These are phyloP conservation scores for Psidium guajava DNA, from an alignment of 345 rosid genomes.

Conservation along the genomic window DNA sequence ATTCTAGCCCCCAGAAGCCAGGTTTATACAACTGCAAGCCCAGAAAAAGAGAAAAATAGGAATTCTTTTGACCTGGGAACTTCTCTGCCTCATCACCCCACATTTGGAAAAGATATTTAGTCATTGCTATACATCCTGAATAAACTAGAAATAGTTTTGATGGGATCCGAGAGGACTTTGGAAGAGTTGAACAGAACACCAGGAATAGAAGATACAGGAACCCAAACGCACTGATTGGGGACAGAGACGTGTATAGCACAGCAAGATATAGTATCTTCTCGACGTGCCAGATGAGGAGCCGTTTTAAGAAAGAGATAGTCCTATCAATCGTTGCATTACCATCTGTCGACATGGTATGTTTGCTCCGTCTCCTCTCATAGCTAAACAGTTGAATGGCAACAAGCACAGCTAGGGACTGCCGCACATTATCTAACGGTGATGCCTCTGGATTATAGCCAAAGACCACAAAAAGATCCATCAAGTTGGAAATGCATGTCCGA, in stretches of 20 bases:
- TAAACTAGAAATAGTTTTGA: conserved; percentile 25
- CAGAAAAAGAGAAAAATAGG: conserved; percentile 12
- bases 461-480: conserved; percentile 11
- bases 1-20: conserved; percentile 24
- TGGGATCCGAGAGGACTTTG: conserved; percentile 28
- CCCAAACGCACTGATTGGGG: conserved; percentile 28
- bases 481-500: conserved; percentile 13
- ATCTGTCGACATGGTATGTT: background rate
- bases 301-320: conserved; percentile 9
- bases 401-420: conserved; percentile 25
- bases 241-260: conserved; percentile 26
- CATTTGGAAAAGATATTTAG: conserved; percentile 32
- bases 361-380: conserved; percentile 28
- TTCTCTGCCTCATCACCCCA: conserved; percentile 20
- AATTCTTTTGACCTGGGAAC: conserved; percentile 24
- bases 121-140: conserved; percentile 22
- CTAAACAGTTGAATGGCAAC: conserved; percentile 30
- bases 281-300: conserved; percentile 27
- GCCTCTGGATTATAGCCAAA: conserved; percentile 23
- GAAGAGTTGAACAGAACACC: conserved; percentile 20
- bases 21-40: conserved; percentile 21
- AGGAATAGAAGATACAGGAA: conserved; percentile 24
- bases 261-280: conserved; percentile 28
- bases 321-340: background rate
- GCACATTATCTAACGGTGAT: conserved; percentile 19